Base-by-base conservation (phyloP, 768 basidiomycete genomes). In the Floccularia luteovirens region DNA sequence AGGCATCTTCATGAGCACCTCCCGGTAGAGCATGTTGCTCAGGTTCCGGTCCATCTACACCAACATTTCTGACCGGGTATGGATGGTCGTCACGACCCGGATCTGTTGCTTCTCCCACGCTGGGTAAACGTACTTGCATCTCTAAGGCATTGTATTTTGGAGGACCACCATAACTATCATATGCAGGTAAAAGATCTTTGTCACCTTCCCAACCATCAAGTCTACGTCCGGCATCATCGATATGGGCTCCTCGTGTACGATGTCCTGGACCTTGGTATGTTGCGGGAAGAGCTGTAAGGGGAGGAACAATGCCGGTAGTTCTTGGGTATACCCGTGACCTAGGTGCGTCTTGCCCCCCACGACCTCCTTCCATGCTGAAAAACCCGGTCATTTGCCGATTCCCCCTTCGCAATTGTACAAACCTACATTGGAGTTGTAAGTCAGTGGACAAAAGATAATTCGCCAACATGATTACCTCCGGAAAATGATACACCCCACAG, bases 151-250 rank as follows among this genome's bases (percentile, higher is more conserved):
- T 25, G 47, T 75, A 75, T 39, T 64, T 69, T 20, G 74, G 73
- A 20, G 72, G 73, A 7, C 69, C 59, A 22, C 71, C 72, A 10
- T 51, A 36, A 11, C 46, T 52, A 31, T 74, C 66, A 33, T 75
- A 75, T 3, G 71, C 69, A 5, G 73, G 74, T 19, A 75, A 60
- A 0, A 49, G 42, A 23, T 75, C 74, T 45, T 74, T 74, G 43
- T 69, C 66, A 4, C 35, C 28, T 1, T 45, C 39, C 12, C 45
- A 23, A 4, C 44, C 49, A 4, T 37, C 47, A 16, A 48, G 24
- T 11, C 70, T 53, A 35, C 73, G 63, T 12, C 74, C 74, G 6
- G 46, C 48, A 13, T 49, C 56, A 45, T 72, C 72, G 0, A 55
- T 58, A 43, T 72, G 70, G 0, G 50, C 47, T 0, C 63, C 64